Percentiles rank a stretch among this genome's conserved stretches.
These are phyloP conservation scores for Filobasidium floriforme DNA, from an alignment of 768 basidiomycete genomes.

Conservation along the genomic window DNA sequence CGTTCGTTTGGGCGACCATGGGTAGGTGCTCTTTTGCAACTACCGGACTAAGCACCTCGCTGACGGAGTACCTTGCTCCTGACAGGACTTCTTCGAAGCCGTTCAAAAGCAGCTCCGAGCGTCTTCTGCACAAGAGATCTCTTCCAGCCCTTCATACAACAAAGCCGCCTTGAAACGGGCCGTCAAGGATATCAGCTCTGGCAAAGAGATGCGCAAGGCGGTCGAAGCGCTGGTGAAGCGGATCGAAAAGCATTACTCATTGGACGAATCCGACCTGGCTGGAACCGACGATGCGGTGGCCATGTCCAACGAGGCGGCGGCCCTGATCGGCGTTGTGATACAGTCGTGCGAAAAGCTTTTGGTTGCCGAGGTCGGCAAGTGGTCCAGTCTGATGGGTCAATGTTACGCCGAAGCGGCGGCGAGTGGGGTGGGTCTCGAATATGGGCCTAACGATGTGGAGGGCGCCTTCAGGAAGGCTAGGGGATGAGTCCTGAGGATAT, in stretches of 20 bases:
- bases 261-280: slow-evolving; percentile 58
- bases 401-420: slow-evolving; percentile 60
- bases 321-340: slow-evolving; percentile 76
- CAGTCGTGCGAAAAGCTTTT: slow-evolving; percentile 81
- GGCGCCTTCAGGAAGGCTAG: slow-evolving; percentile 58
- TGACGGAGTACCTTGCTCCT: not conserved
- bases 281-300: slow-evolving; percentile 38
- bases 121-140: slow-evolving; percentile 62
- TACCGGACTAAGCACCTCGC: not conserved
- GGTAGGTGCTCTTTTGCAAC: slow-evolving; percentile 50
- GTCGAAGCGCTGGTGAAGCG: slow-evolving; percentile 79
- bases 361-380: slow-evolving; percentile 62
- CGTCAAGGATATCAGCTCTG: slow-evolving; percentile 67
- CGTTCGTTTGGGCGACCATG: slow-evolving; percentile 79
- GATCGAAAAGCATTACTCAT: slow-evolving; percentile 82
- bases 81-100: slow-evolving; percentile 88
- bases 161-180: slow-evolving; percentile 72
- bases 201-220: slow-evolving; percentile 80
- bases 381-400: slow-evolving; percentile 60
- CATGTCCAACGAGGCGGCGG: slow-evolving; percentile 15
- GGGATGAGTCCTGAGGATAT: not conserved
- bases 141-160: slow-evolving; percentile 66
- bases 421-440: slow-evolving; percentile 67
- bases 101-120: slow-evolving; percentile 78
- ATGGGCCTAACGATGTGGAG: slow-evolving; percentile 65